Conservation (phyloP, 1,139 yeast genomes). For the Hansenula anomala region DNA sequence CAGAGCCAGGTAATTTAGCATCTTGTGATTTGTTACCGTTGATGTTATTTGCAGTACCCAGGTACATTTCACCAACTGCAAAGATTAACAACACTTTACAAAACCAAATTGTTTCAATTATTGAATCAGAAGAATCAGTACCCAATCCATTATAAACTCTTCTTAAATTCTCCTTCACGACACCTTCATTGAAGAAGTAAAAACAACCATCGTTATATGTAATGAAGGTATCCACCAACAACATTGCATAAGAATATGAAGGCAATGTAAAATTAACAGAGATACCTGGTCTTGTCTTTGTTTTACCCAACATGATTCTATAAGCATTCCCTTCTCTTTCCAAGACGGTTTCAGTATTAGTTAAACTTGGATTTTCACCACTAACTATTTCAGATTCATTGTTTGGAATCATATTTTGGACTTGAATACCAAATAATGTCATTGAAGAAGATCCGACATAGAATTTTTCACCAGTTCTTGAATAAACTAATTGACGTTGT, state of each 20-base stretch:
- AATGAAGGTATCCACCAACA: constrained; percentile 69
- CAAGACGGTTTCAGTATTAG: constrained; percentile 36
- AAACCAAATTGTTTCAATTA: constrained; percentile 74
- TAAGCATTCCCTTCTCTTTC: constrained; percentile 76
- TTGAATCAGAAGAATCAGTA: constrained; percentile 41
- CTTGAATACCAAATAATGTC: constrained; percentile 75
- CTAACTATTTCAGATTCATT: constrained; percentile 3
- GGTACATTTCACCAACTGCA: constrained; percentile 82
- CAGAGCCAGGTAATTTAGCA: constrained; percentile 65
- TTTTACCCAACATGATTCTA: constrained; percentile 60
- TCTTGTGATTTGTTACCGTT: constrained; percentile 33
- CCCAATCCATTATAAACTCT: constrained; percentile 44
- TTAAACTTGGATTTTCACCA: constrained; percentile 11
- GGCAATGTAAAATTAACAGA: constrained; percentile 70
- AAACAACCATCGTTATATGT: constrained; percentile 83
- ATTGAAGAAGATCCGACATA: constrained; percentile 79
- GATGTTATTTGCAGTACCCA: constrained; percentile 57
- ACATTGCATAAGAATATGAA: constrained; percentile 70
- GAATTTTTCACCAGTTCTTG: constrained; percentile 68
- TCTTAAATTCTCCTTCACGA: constrained; percentile 61
- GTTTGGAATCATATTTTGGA: constrained; percentile 44
- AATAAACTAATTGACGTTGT: constrained; percentile 64
- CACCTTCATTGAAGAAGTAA: constrained; percentile 79
- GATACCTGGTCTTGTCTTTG: constrained; percentile 62
- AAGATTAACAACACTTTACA: constrained; percentile 71